Base-by-base conservation (phyloP, 306 rosid genomes). In the Phaseolus lunatus region DNA sequence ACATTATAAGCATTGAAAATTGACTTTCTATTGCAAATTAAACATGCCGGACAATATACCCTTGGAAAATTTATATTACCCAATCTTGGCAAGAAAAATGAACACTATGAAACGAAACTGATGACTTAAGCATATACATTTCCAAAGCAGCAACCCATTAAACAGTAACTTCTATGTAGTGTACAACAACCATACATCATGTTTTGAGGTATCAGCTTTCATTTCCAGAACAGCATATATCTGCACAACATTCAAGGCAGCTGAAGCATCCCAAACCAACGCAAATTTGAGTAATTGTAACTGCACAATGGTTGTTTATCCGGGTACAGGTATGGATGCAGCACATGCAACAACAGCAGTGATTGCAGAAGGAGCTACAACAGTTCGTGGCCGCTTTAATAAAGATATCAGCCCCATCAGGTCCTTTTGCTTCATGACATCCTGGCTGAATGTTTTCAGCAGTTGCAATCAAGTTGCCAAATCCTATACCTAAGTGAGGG, bases 381-480 rank as follows among this genome's bases (percentile, higher is more conserved):
- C 97, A 94, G 71, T 52, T 70, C 50, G 96, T 75, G 29, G 96
- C 90, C 1, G 91, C 92, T 70, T 64, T 84, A 19, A 84, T 87
- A 27, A 94, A 82, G 1, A 85, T 52, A 66, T 94, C 96, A 3
- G 93, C 94, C 1, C 88, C 87, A 37, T 94, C 97, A 4, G 94
- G 84, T 53, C 57, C 56, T 19, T 62, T 87, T 14, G 81, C 23
- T 24, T 89, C 94, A 56, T 71, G 90, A 2, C 23, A 27, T 80
- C 97, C 96, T 16, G 91, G 96, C 75, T 52, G 79, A 35, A 49
- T 72, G 82, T 90, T 92, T 16, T 92, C 97, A 4, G 69, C 72
- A 2, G 98, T 94, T 75, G 93, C 94, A 23, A 44, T 75, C 85
- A 92, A 80, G 90, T 85, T 69, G 49, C 98, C 98, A 80, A 89